Conservation (phyloP, 805 yeast species). For the Barnettozyma californica region DNA sequence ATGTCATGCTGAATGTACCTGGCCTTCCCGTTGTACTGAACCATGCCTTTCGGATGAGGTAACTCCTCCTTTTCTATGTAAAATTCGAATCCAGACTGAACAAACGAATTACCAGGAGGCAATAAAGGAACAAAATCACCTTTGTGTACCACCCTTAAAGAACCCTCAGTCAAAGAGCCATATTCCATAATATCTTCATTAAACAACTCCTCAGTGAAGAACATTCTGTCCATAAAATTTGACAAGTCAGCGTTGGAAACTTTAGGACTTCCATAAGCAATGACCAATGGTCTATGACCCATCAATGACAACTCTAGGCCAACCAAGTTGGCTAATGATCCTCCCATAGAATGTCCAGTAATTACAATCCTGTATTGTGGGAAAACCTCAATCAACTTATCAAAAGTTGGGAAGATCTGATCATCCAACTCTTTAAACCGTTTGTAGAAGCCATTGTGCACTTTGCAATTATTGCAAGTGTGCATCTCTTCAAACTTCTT, state of each 20-base stretch:
- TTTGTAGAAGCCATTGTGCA: slow-evolving; percentile 59
- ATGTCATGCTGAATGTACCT: slow-evolving; percentile 9
- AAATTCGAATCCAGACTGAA: slow-evolving; percentile 31
- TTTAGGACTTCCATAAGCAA: slow-evolving; percentile 66
- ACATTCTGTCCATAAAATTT: slow-evolving; percentile 46
- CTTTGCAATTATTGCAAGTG: slow-evolving; percentile 45
- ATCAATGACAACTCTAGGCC: slow-evolving; percentile 56
- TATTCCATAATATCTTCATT: slow-evolving; percentile 21
- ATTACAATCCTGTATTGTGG: slow-evolving; percentile 49
- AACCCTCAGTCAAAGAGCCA: slow-evolving; percentile 29
- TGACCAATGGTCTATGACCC: slow-evolving; percentile 51
- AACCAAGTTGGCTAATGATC: slow-evolving; percentile 57
- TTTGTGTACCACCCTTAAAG: slow-evolving; percentile 50
- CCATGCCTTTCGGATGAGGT: slow-evolving; percentile 30
- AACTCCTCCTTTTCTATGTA: slow-evolving; percentile 30
- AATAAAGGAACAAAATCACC: slow-evolving; percentile 55
- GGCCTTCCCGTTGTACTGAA: slow-evolving; percentile 14
- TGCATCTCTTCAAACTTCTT: slow-evolving; percentile 1
- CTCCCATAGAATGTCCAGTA: slow-evolving; percentile 73
- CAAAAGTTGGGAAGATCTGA: slow-evolving; percentile 25
- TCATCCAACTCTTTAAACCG: slow-evolving; percentile 39
- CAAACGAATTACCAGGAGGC: slow-evolving; percentile 44
- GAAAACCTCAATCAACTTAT: slow-evolving; percentile 30
- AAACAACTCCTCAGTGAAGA: slow-evolving; percentile 34
- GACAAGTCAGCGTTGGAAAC: slow-evolving; percentile 51